phyloP scores from a whole-genome alignment of 2,329 filamentous ascomycete genomes.

The Penicillium hesseltinei region DNA sequence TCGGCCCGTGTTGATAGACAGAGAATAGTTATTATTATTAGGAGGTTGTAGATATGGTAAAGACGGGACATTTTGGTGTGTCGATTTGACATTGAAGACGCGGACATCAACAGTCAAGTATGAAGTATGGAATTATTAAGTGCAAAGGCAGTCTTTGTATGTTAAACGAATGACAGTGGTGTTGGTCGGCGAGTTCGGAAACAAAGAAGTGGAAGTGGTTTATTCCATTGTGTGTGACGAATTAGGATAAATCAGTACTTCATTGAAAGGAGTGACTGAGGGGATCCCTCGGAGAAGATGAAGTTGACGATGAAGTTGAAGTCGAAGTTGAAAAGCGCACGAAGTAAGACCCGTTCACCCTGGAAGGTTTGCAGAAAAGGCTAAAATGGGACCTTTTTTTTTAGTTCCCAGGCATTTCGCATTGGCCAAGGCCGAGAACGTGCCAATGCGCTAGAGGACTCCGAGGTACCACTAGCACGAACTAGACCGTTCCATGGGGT shows the following conservation, averaged over 20 bases:
- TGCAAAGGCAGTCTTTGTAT: slow-evolving; percentile 1
- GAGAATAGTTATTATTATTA: slow-evolving; percentile 27
- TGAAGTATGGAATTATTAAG: neutral
- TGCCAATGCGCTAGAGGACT: neutral
- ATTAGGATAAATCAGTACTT: neutral
- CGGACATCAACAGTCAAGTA: neutral
- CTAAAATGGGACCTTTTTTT: neutral
- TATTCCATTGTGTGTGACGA: neutral
- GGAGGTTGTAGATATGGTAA: slow-evolving; percentile 12
- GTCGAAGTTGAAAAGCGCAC: neutral
- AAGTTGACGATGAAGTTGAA: neutral
- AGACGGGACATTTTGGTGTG: slow-evolving; percentile 8
- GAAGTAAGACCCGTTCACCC: neutral
- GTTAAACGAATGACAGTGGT: neutral
- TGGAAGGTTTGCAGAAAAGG: neutral
- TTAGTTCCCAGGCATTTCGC: neutral
- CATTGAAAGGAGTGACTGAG: neutral
- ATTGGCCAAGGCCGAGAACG: slow-evolving; percentile 16
- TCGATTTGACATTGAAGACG: neutral
- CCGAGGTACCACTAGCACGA: slow-evolving; percentile 15
- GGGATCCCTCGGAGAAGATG: neutral
- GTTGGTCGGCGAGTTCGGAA: neutral
- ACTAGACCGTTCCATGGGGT: slow-evolving; percentile 27
- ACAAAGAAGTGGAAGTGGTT: slow-evolving; percentile 4
- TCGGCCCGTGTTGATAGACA: slow-evolving; percentile 17